These are phyloP conservation scores for Backusella liffmaniae DNA, from an alignment of 192 early-diverging fungal genomes.

Conservation along the genomic window DNA sequence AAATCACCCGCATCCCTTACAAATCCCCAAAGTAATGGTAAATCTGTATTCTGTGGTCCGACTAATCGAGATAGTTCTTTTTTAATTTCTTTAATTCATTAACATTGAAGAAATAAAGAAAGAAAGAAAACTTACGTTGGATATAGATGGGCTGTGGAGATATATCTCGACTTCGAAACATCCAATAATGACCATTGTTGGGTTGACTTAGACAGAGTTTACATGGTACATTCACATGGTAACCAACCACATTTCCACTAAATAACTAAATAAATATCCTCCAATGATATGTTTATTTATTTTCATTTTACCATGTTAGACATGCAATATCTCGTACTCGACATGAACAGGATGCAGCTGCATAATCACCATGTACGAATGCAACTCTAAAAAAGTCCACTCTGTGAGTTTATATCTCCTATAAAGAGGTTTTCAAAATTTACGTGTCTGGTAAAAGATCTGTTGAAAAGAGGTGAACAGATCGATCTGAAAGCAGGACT, in stretches of 20 bases:
- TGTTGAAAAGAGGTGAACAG: conserved; percentile 5
- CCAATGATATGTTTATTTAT: background rate
- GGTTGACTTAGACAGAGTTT: conserved; percentile 83
- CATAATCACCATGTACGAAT: conserved; percentile 15
- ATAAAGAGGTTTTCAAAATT: background rate
- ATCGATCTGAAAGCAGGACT: conserved; percentile 9
- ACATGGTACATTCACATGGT: conserved; percentile 86
- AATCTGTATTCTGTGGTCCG: background rate
- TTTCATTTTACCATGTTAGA: background rate
- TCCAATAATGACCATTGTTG: conserved; percentile 98
- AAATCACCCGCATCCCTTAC: conserved; percentile 11
- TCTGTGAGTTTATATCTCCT: background rate
- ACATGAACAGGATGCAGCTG: conserved; percentile 14
- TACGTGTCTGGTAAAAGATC: conserved; percentile 17
- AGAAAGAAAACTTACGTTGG: background rate
- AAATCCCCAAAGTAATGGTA: conserved; percentile 15
- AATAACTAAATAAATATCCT: background rate
- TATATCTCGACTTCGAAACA: conserved; percentile 68
- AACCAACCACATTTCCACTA: conserved; percentile 78
- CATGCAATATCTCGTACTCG: conserved; percentile 12
- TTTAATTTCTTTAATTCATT: too few relatives aligned
- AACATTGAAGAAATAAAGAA: too few relatives aligned
- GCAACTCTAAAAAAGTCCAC: background rate
- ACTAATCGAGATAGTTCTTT: background rate
- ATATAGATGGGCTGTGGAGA: conserved; percentile 7